phyloP scores from a whole-genome alignment of 352 stramenopile genomes.

The Phytopythium boreale region DNA sequence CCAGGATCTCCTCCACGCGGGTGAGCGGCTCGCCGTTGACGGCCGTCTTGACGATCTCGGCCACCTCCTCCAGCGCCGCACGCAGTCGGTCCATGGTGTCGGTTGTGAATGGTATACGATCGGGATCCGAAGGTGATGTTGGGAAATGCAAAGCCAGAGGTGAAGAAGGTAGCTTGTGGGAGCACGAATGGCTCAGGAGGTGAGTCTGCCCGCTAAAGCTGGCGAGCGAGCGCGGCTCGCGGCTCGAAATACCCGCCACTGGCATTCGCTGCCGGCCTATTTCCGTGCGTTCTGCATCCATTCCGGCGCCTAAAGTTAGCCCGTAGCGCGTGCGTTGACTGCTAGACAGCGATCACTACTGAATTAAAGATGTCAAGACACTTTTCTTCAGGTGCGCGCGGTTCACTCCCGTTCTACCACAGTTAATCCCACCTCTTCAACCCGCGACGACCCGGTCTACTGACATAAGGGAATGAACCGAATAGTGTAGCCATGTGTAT shows the following conservation, averaged over 20 bases:
- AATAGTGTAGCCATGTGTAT: neutral
- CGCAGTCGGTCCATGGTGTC: conserved; percentile 50
- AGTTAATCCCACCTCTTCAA: neutral
- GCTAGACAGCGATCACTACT: neutral
- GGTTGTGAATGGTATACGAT: neutral
- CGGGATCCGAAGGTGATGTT: no score
- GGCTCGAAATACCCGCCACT: neutral
- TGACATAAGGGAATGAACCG: neutral
- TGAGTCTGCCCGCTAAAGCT: no score
- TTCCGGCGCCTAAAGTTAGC: neutral
- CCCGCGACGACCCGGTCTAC: neutral
- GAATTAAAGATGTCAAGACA: neutral
- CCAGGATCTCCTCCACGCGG: conserved; percentile 56
- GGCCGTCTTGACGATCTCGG: conserved; percentile 57
- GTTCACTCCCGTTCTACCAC: neutral
- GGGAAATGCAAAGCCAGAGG: neutral
- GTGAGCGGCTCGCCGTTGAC: conserved; percentile 55
- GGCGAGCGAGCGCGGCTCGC: neutral
- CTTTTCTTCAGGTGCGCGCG: neutral
- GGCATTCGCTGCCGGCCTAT: neutral
- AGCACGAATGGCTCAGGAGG: neutral
- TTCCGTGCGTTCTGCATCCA: neutral
- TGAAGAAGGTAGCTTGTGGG: neutral
- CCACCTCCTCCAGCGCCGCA: conserved; percentile 54
- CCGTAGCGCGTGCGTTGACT: no score